phyloP scores from a whole-genome alignment of 495 filamentous ascomycete genomes.

The Geopyxis carbonaria region DNA sequence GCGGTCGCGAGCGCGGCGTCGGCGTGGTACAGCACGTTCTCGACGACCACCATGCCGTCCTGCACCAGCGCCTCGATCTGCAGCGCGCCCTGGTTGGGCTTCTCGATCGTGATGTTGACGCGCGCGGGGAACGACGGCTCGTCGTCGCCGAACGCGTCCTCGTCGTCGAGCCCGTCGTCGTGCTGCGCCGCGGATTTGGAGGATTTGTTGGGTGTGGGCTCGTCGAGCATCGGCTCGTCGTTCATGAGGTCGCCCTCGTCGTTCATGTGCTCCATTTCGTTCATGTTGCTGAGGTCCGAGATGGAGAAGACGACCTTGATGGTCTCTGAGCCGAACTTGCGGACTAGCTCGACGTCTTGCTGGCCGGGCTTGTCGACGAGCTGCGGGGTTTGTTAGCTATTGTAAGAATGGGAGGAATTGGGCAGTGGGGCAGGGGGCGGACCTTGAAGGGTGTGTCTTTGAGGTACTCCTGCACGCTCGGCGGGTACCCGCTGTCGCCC shows the following conservation, averaged over 20 bases:
- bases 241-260: constrained; percentile 28
- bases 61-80: constrained; percentile 74
- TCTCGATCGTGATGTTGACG: constrained; percentile 76
- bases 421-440: neutral
- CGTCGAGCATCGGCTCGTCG: constrained; percentile 5
- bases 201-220: constrained; percentile 31
- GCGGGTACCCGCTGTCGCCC: constrained; percentile 40
- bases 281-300: constrained; percentile 64
- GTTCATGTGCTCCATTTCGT: constrained; percentile 38
- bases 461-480: constrained; percentile 53
- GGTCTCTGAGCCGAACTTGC: constrained; percentile 72
- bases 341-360: constrained; percentile 70
- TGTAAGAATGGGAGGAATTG: too few species aligned
- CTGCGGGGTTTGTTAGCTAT: constrained; percentile 26
- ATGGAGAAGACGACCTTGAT: constrained; percentile 89
- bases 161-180: constrained; percentile 26
- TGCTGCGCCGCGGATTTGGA: constrained; percentile 38
- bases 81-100: constrained; percentile 52
- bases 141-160: constrained; percentile 29
- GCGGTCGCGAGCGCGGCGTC: constrained; percentile 52
- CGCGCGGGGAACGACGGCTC: constrained; percentile 59
- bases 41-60: constrained; percentile 73
- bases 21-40: constrained; percentile 76
- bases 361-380: constrained; percentile 62
- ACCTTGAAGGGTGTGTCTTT: constrained; percentile 48